These are phyloP conservation scores for Cladobotryum mycophilum DNA, from an alignment of 2,329 filamentous ascomycete genomes.

Conservation along the genomic window DNA sequence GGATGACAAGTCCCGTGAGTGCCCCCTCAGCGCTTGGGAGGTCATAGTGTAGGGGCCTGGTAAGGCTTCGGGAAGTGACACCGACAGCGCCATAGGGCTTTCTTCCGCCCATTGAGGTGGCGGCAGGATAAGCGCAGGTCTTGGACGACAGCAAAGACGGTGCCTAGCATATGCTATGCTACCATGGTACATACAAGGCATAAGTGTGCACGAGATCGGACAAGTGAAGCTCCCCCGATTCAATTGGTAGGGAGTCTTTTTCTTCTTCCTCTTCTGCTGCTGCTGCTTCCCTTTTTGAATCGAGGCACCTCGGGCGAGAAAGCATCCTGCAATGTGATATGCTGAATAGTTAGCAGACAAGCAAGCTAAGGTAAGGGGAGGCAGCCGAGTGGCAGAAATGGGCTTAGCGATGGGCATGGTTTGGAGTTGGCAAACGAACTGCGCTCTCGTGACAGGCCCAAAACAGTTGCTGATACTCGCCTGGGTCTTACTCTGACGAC, in stretches of 20 bases:
- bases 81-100: neutral
- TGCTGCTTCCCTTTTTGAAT: too few species aligned
- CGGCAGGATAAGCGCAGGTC: conserved; percentile 4
- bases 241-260: conserved; percentile 1
- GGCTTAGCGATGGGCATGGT: neutral
- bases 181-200: neutral
- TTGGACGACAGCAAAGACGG: conserved; percentile 1
- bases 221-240: neutral
- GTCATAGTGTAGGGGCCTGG: neutral
- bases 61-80: neutral
- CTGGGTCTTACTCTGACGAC: neutral
- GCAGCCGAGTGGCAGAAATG: conserved; percentile 9
- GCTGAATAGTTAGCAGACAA: conserved; percentile 4
- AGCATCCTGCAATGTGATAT: conserved; percentile 6
- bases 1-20: neutral
- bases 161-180: conserved; percentile 8
- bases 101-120: neutral
- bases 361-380: conserved; percentile 2
- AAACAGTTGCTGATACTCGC: conserved; percentile 4
- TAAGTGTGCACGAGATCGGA: neutral
- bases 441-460: conserved; percentile 7
- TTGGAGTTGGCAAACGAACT: neutral
- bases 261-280: too few species aligned
- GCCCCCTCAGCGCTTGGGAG: neutral
- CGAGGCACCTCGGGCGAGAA: too few species aligned